Conservation (phyloP, 2,329 filamentous ascomycete genomes). For the Lomentospora prolificans region DNA sequence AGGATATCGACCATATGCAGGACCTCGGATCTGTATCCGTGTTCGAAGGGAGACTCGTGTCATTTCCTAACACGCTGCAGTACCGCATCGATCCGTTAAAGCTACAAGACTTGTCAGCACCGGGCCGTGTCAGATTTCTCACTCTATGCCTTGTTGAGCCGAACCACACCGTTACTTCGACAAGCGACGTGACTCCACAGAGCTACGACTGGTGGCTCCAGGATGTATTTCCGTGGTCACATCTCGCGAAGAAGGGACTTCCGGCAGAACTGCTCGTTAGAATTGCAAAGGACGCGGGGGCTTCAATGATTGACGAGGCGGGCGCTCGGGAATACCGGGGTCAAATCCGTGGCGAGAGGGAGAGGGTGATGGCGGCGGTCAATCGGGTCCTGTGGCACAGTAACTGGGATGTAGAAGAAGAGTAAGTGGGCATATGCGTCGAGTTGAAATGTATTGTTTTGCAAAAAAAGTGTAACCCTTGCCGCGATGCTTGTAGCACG, state of each 20-base stretch:
- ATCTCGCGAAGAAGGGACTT: background rate
- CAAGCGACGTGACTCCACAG: background rate
- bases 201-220: background rate
- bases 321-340: background rate
- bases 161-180: background rate
- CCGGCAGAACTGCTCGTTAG: background rate
- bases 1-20: background rate
- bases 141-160: background rate
- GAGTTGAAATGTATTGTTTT: no score
- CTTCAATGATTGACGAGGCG: background rate
- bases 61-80: background rate
- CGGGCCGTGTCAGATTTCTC: background rate
- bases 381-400: background rate
- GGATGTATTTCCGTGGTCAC: background rate
- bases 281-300: background rate
- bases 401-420: background rate
- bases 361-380: background rate
- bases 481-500: no score
- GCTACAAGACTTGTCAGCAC: background rate
- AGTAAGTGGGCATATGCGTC: no score
- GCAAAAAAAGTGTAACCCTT: no score
- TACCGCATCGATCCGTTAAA: background rate
- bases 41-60: background rate
- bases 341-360: background rate
- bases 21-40: background rate